Conservation (phyloP, 2,329 filamentous ascomycete genomes). For the Alternaria brassicae region DNA sequence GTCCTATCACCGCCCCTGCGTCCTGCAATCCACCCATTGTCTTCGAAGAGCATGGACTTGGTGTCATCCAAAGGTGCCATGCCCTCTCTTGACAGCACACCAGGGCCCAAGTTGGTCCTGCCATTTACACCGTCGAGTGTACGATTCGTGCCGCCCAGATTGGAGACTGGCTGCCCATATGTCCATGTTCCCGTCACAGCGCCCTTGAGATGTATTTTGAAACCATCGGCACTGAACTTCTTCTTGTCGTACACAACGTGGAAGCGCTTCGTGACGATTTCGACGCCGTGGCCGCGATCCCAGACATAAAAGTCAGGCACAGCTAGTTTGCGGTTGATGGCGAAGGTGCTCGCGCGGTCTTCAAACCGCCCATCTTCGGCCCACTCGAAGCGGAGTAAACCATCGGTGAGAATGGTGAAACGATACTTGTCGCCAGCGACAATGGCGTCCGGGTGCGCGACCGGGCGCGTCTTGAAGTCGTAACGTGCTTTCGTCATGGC, state of each 20-base stretch:
- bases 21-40: constrained; percentile 60
- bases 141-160: constrained; percentile 59
- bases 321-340: constrained; percentile 61
- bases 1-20: constrained; percentile 57
- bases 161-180: constrained; percentile 55
- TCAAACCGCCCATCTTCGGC: constrained; percentile 66
- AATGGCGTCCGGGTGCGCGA: constrained; percentile 55
- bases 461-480: constrained; percentile 54
- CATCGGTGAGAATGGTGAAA: constrained; percentile 65
- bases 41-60: constrained; percentile 64
- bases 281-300: constrained; percentile 57
- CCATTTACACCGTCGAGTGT: constrained; percentile 65
- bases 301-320: constrained; percentile 59
- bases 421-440: constrained; percentile 61
- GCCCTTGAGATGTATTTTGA: constrained; percentile 57
- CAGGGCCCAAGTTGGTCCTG: constrained; percentile 57
- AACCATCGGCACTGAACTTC: constrained; percentile 60
- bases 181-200: constrained; percentile 59
- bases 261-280: constrained; percentile 64
- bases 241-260: constrained; percentile 67
- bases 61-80: constrained; percentile 63
- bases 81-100: constrained; percentile 60
- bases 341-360: constrained; percentile 68
- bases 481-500: constrained; percentile 50
- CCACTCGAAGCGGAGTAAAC: constrained; percentile 68